These are phyloP conservation scores for Cyberlindnera euphorbiae DNA, from an alignment of 805 yeast genomes.

Conservation along the genomic window DNA sequence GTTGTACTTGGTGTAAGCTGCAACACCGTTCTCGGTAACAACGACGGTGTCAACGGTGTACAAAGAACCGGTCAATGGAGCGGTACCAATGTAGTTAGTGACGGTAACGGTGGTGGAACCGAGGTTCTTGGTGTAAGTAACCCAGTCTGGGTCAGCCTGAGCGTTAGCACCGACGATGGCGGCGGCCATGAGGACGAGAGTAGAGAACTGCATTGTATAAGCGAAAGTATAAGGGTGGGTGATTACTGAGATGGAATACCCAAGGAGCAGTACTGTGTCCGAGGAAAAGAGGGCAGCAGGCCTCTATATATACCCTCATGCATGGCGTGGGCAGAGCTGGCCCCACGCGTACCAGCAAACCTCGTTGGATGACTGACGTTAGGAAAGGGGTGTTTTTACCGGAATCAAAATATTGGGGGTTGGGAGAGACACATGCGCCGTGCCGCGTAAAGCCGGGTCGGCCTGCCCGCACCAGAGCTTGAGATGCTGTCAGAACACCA, in stretches of 20 bases:
- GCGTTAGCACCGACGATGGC: neutral
- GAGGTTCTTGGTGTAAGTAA: conserved; percentile 3
- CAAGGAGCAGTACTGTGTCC: too few relatives aligned
- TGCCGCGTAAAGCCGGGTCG: too few relatives aligned
- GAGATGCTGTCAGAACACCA: too few relatives aligned
- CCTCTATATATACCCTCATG: neutral
- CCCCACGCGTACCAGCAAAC: too few relatives aligned
- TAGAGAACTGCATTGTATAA: conserved; percentile 3
- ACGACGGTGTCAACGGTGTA: conserved; percentile 2
- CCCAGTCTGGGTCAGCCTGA: neutral
- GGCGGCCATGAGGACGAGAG: neutral
- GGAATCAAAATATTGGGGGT: neutral
- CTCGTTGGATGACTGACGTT: too few relatives aligned
- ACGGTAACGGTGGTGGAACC: conserved; percentile 3
- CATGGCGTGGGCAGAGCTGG: too few relatives aligned
- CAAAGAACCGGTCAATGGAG: conserved; percentile 1
- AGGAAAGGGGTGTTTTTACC: conserved; percentile 1
- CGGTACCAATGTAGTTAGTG: conserved; percentile 3
- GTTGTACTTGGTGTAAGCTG: conserved; percentile 1
- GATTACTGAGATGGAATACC: too few relatives aligned
- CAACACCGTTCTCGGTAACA: neutral
- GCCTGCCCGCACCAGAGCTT: too few relatives aligned
- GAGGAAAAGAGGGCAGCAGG: too few relatives aligned
- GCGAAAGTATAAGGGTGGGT: conserved; percentile 1
- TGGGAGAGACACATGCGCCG: neutral